Evolutionary conservation across 2,329 filamentous ascomycete species (phyloP).

Genomic region (Claviceps monticola): DNA sequence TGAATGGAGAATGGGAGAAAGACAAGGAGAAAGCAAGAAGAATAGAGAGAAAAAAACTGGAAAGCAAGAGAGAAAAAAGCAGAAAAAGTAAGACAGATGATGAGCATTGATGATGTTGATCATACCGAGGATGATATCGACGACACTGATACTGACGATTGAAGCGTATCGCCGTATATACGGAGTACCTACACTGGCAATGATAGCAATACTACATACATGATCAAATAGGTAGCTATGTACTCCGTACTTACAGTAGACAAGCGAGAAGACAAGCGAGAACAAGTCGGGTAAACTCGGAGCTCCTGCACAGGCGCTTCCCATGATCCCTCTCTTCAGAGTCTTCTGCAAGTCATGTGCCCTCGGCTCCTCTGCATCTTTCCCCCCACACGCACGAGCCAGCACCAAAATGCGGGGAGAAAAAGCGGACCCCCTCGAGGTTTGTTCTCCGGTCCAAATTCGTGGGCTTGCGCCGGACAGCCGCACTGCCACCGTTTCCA

Average conservation of each 20-base stretch:
- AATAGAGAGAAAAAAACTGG: background rate
- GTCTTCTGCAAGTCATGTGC: background rate
- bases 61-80: constrained; percentile 7
- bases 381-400: background rate
- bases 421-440: too few species aligned
- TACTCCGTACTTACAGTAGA: background rate
- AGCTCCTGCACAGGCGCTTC: background rate
- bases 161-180: too few species aligned
- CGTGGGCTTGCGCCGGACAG: constrained; percentile 11
- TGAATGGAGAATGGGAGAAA: background rate
- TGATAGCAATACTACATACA: too few species aligned
- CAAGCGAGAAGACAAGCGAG: too few species aligned
- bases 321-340: too few species aligned
- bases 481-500: background rate
- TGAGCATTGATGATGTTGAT: background rate
- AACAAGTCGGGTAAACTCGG: background rate
- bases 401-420: too few species aligned
- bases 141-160: too few species aligned
- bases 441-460: constrained; percentile 21
- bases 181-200: too few species aligned
- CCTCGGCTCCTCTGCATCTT: background rate
- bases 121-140: background rate
- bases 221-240: background rate
- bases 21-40: background rate
- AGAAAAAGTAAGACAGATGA: background rate